Percentiles rank a stretch among this genome's conserved stretches.
phyloP scores from a whole-genome alignment of 768 basidiomycete species.

The Sporobolomyces phaffii region DNA sequence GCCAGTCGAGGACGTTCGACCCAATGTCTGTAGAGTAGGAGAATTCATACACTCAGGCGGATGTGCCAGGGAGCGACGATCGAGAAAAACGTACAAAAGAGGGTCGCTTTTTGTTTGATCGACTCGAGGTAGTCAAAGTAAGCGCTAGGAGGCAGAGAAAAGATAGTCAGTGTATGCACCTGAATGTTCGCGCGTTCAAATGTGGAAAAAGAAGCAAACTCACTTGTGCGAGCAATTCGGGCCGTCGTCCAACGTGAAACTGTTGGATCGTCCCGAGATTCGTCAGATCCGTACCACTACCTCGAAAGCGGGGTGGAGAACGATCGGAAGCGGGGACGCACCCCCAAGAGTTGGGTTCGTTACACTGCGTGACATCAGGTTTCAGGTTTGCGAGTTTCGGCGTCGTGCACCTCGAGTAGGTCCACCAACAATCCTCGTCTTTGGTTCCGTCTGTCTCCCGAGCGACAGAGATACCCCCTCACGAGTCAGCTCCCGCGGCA shows the following conservation, averaged over 20 bases:
- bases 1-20: conserved; percentile 50
- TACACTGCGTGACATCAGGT: conserved; percentile 42
- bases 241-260: conserved; percentile 48
- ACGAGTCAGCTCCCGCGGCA: too few relatives aligned
- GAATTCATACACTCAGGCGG: neutral
- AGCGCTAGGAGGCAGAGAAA: conserved; percentile 45
- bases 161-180: conserved; percentile 39
- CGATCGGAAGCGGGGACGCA: too few relatives aligned
- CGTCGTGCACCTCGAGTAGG: conserved; percentile 41
- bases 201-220: neutral
- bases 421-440: conserved; percentile 50
- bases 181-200: neutral
- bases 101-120: conserved; percentile 47
- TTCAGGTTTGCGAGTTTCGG: conserved; percentile 42
- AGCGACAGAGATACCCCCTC: too few relatives aligned
- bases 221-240: conserved; percentile 45
- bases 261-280: neutral
- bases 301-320: neutral
- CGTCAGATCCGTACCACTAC: neutral
- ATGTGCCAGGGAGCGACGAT: neutral
- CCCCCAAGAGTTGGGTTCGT: conserved; percentile 46
- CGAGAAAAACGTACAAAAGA: conserved; percentile 44
- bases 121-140: conserved; percentile 47
- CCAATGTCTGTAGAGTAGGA: conserved; percentile 46
- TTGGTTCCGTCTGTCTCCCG: conserved; percentile 36